phyloP scores from a whole-genome alignment of 2,329 filamentous ascomycete genomes.

The Colletotrichum endophyticum region DNA sequence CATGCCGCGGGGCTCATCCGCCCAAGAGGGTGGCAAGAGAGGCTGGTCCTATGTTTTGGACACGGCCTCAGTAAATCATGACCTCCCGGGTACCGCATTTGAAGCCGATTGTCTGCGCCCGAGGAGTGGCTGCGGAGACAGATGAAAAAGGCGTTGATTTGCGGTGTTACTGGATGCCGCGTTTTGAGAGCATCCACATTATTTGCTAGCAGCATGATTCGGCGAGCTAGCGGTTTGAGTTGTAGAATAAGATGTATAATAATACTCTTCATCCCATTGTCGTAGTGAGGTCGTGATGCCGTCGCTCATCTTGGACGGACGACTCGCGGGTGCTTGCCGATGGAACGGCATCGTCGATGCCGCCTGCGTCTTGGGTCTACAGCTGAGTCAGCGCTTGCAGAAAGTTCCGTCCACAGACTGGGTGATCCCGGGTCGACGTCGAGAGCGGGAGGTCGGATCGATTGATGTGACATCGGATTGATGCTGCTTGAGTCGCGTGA shows the following conservation, averaged over 20 bases:
- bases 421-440: neutral
- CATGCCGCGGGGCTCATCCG: neutral
- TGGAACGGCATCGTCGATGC: neutral
- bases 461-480: neutral
- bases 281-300: neutral
- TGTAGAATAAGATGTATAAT: slow-evolving; percentile 22
- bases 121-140: neutral
- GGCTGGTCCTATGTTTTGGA: neutral
- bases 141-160: neutral
- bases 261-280: neutral
- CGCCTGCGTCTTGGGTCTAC: neutral
- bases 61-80: neutral
- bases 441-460: neutral
- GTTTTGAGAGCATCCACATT: slow-evolving; percentile 2
- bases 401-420: neutral
- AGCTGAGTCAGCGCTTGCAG: neutral
- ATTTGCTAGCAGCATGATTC: neutral
- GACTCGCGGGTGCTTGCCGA: neutral
- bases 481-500: neutral
- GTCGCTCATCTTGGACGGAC: neutral
- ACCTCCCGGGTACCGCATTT: neutral
- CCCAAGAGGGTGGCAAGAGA: neutral
- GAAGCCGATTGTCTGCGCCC: neutral
- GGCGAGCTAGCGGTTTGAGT: neutral
- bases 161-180: neutral